phyloP scores from a whole-genome alignment of 2,329 filamentous ascomycete species.

The Ceratocystis cubensis region DNA sequence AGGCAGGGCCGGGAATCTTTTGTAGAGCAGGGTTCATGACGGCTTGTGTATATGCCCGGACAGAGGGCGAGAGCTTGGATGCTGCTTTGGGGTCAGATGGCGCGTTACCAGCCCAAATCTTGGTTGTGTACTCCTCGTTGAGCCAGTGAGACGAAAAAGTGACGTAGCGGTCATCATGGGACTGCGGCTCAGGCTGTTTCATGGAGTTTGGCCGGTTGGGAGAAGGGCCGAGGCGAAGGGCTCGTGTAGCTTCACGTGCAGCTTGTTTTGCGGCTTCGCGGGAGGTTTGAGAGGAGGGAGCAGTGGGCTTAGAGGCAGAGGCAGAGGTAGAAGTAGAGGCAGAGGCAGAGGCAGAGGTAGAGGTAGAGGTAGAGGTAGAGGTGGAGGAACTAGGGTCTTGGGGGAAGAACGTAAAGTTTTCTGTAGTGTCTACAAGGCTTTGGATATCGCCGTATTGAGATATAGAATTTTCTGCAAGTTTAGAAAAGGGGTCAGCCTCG shows the following conservation, averaged over 20 bases:
- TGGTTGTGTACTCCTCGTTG: slow-evolving; percentile 26
- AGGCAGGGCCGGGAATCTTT: slow-evolving; percentile 35
- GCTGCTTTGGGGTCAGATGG: slow-evolving; percentile 21
- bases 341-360: slow-evolving; percentile 16
- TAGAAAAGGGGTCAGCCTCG: slow-evolving; percentile 32
- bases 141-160: slow-evolving; percentile 24
- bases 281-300: background rate
- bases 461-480: slow-evolving; percentile 24
- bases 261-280: slow-evolving; percentile 19
- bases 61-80: slow-evolving; percentile 13
- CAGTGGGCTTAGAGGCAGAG: background rate
- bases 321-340: slow-evolving; percentile 22
- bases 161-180: slow-evolving; percentile 17
- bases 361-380: slow-evolving; percentile 23
- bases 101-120: slow-evolving; percentile 26
- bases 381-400: slow-evolving; percentile 23
- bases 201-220: slow-evolving; percentile 4
- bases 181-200: slow-evolving; percentile 10
- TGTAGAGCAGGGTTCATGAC: slow-evolving; percentile 29
- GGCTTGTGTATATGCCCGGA: slow-evolving; percentile 23
- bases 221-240: slow-evolving; percentile 20
- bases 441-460: slow-evolving; percentile 32
- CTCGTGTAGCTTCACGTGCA: slow-evolving; percentile 12
- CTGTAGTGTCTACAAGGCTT: slow-evolving; percentile 32
- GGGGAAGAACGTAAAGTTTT: slow-evolving; percentile 37